A percentile compares a stretch with the other conserved stretches of the same genome.
These are phyloP conservation scores for Arthrobotrys sinensis DNA, from an alignment of 2,329 filamentous ascomycete species.

Conservation along the genomic window DNA sequence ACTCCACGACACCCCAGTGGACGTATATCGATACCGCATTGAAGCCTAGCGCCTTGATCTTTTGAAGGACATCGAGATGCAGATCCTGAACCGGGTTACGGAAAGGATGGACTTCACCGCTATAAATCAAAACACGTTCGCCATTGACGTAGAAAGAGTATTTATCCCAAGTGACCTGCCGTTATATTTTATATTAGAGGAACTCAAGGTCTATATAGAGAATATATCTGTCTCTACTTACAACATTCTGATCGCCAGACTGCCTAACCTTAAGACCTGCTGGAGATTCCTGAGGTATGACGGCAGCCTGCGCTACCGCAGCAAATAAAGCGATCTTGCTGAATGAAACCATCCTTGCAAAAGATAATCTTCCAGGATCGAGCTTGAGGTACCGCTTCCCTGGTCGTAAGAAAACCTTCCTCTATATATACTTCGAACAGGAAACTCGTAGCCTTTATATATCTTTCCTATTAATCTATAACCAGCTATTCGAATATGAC, in stretches of 20 bases:
- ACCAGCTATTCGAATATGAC: background rate
- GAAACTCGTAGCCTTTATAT: constrained; percentile 22
- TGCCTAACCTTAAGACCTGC: constrained; percentile 48
- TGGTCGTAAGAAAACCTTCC: background rate
- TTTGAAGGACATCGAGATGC: constrained; percentile 83
- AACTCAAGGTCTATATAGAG: no score
- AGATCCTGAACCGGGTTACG: constrained; percentile 73
- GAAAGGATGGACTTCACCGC: constrained; percentile 81
- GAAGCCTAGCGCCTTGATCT: constrained; percentile 85
- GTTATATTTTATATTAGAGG: constrained; percentile 6
- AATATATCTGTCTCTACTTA: constrained; percentile 25
- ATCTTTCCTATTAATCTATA: constrained; percentile 12
- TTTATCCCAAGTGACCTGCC: constrained; percentile 78
- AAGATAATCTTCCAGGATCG: constrained; percentile 3
- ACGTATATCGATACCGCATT: constrained; percentile 85
- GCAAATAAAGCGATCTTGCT: constrained; percentile 49
- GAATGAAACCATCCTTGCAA: constrained; percentile 53
- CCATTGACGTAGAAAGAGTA: constrained; percentile 79
- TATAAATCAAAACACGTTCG: constrained; percentile 80
- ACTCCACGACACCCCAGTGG: constrained; percentile 84
- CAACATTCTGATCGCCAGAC: constrained; percentile 32
- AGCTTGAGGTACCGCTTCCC: constrained; percentile 34
- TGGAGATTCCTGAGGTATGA: constrained; percentile 48
- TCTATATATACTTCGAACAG: background rate
- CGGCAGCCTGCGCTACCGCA: constrained; percentile 40